These are phyloP conservation scores for Neonectria magnoliae DNA, from an alignment of 2,329 filamentous ascomycete species.

Conservation along the genomic window DNA sequence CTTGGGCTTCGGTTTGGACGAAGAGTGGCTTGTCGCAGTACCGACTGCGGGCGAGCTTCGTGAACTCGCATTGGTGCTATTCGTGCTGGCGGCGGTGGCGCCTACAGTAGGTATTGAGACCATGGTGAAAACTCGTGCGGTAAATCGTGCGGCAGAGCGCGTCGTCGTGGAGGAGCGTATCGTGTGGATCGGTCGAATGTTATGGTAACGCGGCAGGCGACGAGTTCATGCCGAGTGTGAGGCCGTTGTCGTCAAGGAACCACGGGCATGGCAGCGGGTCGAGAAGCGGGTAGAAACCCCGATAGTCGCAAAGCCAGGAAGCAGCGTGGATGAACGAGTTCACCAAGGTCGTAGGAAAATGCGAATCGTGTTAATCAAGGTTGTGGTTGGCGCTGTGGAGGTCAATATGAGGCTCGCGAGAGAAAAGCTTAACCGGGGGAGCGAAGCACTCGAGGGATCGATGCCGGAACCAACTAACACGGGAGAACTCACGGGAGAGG, in stretches of 20 bases:
- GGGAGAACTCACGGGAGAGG: conserved; percentile 30
- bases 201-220: conserved; percentile 33
- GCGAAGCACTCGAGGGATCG: conserved; percentile 29
- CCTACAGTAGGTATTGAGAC: conserved; percentile 53
- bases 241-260: conserved; percentile 39
- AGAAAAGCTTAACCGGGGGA: conserved; percentile 26
- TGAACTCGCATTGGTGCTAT: conserved; percentile 60
- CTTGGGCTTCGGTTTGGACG: conserved; percentile 62
- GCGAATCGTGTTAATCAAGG: conserved; percentile 3
- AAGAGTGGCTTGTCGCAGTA: conserved; percentile 45
- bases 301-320: conserved; percentile 23
- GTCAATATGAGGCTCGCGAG: conserved; percentile 29
- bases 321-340: conserved; percentile 10
- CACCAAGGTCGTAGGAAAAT: background rate
- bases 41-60: conserved; percentile 62
- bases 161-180: conserved; percentile 24
- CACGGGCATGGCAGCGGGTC: conserved; percentile 40
- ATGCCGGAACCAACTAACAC: conserved; percentile 39
- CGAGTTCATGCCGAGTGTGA: conserved; percentile 40
- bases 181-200: conserved; percentile 31
- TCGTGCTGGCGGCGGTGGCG: conserved; percentile 48
- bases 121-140: conserved; percentile 44
- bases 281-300: conserved; percentile 16
- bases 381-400: conserved; percentile 2
- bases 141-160: conserved; percentile 11